A percentile compares a stretch with the other conserved stretches of the same genome.
Conservation (phyloP, 2,329 filamentous ascomycete genomes). For the Ceratocystis cubensis region DNA sequence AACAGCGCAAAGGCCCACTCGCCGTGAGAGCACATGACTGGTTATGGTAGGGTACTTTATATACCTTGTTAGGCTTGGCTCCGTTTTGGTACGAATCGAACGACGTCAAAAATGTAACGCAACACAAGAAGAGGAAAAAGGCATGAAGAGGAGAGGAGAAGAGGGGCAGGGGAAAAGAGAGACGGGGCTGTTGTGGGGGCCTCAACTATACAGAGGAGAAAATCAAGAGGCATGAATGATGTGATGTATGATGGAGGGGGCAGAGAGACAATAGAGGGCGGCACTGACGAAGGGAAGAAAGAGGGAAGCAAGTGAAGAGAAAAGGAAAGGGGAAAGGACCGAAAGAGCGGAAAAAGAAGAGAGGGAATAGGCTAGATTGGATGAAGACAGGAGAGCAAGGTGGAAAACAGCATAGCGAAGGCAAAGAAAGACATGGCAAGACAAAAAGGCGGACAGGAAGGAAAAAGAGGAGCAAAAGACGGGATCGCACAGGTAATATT, state of each 20-base stretch:
- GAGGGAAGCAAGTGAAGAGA: not conserved
- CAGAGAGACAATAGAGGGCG: not conserved
- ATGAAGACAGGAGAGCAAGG: not conserved
- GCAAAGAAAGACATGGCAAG: not conserved
- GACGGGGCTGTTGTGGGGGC: not conserved
- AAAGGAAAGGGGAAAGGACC: not conserved
- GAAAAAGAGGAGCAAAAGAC: not conserved
- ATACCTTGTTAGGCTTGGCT: not conserved
- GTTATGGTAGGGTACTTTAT: too few species aligned
- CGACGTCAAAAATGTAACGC: conserved; percentile 4
- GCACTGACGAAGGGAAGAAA: not conserved
- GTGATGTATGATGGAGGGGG: not conserved
- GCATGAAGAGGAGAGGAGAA: not conserved
- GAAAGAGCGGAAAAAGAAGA: not conserved
- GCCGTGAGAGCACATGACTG: not conserved
- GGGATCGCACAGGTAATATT: not conserved
- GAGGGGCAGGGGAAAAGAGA: not conserved
- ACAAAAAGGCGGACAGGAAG: not conserved
- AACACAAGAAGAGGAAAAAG: not conserved
- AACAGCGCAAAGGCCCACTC: not conserved
- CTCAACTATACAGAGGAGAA: not conserved
- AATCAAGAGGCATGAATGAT: too few species aligned
- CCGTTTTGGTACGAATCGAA: conserved; percentile 8
- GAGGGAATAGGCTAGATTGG: not conserved
- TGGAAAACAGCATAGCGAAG: not conserved